Conservation (phyloP, 495 filamentous ascomycete genomes). For the Penicillium verhagenii region DNA sequence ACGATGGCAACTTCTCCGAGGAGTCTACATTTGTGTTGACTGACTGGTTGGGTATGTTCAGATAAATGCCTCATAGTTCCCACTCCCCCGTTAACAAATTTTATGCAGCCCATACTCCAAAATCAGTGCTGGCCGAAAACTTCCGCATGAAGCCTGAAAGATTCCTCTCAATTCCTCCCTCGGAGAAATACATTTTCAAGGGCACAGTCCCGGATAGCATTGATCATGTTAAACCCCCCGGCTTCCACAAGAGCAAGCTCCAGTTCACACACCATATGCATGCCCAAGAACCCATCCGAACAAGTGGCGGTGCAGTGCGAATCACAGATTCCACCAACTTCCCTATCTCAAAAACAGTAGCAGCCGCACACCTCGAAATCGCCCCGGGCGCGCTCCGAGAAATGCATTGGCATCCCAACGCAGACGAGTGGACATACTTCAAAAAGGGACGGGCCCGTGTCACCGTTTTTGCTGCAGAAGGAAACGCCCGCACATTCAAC, state of each 20-base stretch:
- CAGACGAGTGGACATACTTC: constrained; percentile 79
- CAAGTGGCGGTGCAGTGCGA: constrained; percentile 58
- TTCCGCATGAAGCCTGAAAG: constrained; percentile 59
- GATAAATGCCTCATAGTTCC: neutral
- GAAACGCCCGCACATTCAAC: constrained; percentile 61
- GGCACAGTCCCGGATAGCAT: constrained; percentile 48
- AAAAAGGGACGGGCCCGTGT: constrained; percentile 64
- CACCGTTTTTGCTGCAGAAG: constrained; percentile 61
- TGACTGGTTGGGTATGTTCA: constrained; percentile 58
- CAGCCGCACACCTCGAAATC: constrained; percentile 59
- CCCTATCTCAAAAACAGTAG: constrained; percentile 60
- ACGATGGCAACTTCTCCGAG: constrained; percentile 66
- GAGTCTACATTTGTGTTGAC: constrained; percentile 68
- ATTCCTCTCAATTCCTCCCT: constrained; percentile 55
- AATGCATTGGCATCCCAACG: constrained; percentile 78
- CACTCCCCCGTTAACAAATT: neutral
- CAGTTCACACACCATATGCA: constrained; percentile 66
- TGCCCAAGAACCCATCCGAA: constrained; percentile 35
- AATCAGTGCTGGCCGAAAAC: constrained; percentile 62
- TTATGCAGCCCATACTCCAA: constrained; percentile 59
- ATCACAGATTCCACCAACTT: constrained; percentile 69
- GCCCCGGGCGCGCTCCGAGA: constrained; percentile 58
- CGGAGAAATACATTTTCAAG: constrained; percentile 71
- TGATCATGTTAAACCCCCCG: constrained; percentile 43
- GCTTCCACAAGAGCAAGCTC: constrained; percentile 51